Evolutionary conservation across 208 protist genomes (phyloP).

Genomic region (Trypanosoma melophagium): DNA sequence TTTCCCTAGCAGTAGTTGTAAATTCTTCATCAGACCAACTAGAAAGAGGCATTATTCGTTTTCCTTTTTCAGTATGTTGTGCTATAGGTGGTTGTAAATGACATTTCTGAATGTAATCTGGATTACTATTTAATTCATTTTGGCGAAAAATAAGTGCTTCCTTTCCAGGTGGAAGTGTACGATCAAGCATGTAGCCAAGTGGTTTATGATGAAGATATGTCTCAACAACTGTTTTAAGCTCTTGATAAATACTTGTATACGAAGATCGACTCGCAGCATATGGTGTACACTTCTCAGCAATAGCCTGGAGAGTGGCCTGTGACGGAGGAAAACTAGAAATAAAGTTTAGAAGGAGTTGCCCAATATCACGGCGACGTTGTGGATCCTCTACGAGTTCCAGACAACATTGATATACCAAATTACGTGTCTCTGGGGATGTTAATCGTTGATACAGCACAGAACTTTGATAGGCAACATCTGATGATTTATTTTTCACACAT

Average conservation of each 20-base stretch:
- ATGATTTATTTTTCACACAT: constrained; percentile 31
- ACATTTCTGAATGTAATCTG: constrained; percentile 34
- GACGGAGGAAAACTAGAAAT: constrained; percentile 74
- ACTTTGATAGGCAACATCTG: constrained; percentile 9
- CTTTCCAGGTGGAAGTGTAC: constrained; percentile 25
- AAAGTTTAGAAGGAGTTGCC: constrained; percentile 62
- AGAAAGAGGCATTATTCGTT: constrained; percentile 29
- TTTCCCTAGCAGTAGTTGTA: constrained; percentile 24
- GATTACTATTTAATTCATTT: constrained; percentile 31
- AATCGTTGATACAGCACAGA: constrained; percentile 37
- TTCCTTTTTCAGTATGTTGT: constrained; percentile 30
- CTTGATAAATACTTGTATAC: constrained; percentile 30
- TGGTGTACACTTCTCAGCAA: constrained; percentile 31
- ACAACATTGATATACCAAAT: constrained; percentile 69
- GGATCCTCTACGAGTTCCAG: constrained; percentile 65
- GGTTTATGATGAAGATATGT: constrained; percentile 37
- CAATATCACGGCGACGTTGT: constrained; percentile 52
- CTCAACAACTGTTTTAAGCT: constrained; percentile 30
- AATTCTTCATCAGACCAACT: constrained; percentile 34
- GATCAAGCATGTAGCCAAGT: constrained; percentile 32
- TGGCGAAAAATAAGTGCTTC: constrained; percentile 26
- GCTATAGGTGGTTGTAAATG: constrained; percentile 28
- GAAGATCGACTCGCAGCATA: constrained; percentile 22
- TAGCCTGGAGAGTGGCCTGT: constrained; percentile 35
- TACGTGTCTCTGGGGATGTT: constrained; percentile 46